Evolutionary conservation across 257 asterid species (phyloP), one percentile per base, ranked within the genome.

Genomic region (Lycium barbarum): DNA sequence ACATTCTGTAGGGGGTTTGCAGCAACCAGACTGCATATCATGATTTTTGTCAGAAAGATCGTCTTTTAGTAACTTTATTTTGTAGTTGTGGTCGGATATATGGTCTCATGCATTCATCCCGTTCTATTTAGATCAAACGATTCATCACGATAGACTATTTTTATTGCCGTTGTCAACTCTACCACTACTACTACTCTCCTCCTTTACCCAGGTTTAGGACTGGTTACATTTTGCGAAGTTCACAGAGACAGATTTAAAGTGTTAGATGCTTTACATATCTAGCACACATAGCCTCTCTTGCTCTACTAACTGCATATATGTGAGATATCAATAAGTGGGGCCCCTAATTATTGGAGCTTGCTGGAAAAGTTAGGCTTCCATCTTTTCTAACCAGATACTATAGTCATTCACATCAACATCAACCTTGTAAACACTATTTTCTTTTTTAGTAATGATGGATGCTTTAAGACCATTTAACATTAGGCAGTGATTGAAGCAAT

Each of bases 1-100:
- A 73, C 99, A 96, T 11, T 90, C 91, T 11, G 98, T 92, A 0
- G 97, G 99, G 10, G 99, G 98, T 84, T 96, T 96, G 93, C 99
- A 96, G 57, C 99, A 96, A 85, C 99, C 98, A 1, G 98, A 96
- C 99, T 95, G 67, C 71, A 85, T 6, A 43, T 83, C 1, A 18
- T 43, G 18, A 5, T 15, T 9, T 59, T 33, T 51, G 53, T 83
- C 62, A 83, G 7, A 49, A 53, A 49, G 7, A 54, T 51, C 18
- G 20, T 65, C 22, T 47, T 3, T 6, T 61, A 81, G 1, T 62
- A 40, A 71, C 57, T 71, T 68, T 8, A 26, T 26, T 26, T 26
- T 26, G 33, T 6, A 68, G 76, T 36, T 68, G 76, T 14, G 76
- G 17, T 14, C 76, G 51, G 17, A 14, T 36, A 67, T 35, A 36